Evolutionary conservation across 208 protist species (phyloP), one percentile per base, ranked within the genome.

Genomic region (Trypanosoma boissoni): DNA sequence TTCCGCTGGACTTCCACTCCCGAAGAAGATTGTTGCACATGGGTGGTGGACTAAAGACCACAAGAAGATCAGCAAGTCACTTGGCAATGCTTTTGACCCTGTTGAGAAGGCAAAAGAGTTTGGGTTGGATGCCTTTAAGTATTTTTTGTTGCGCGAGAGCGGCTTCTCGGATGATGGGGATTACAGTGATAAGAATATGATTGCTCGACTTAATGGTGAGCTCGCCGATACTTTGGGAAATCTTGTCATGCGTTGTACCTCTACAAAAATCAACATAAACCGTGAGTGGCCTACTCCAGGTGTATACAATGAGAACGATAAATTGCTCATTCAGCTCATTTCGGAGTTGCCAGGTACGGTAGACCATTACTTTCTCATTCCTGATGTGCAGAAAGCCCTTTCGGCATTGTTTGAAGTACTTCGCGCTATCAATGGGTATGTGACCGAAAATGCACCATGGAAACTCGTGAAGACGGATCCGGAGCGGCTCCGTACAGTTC

Each of bases 71-170:
- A 97, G 83, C 66, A 99, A 99, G 77, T 97, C 89, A 3, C 74
- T 98, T 51, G 98, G 98, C 37, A 99, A 99, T 69, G 92, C 93
- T 23, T 92, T 99, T 54, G 91, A 98, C 45, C 96, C 97, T 3
- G 65, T 92, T 6, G 76, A 92, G 49, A 83, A 92, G 54, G 80
- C 90, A 6, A 41, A 88, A 9, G 51, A 88, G 68, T 95, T 89
- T 67, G 87, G 91, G 32, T 64, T 88, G 39, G 97, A 98, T 68
- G 73, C 88, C 3, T 67, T 98, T 20, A 89, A 98, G 58, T 99
- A 98, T 76, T 99, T 98, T 59, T 64, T 99, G 8, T 60, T 98
- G 28, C 83, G 91, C n/a, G 96, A 99, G 60, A 86, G 90, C 12
- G 84, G 89, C 53, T 88, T 99, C 27, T 86, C 84, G n/a, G 74